Percentiles rank a stretch among this genome's conserved stretches.
Evolutionary conservation across 345 rosid genomes (phyloP).

Genomic region (Nephelium lappaceum): DNA sequence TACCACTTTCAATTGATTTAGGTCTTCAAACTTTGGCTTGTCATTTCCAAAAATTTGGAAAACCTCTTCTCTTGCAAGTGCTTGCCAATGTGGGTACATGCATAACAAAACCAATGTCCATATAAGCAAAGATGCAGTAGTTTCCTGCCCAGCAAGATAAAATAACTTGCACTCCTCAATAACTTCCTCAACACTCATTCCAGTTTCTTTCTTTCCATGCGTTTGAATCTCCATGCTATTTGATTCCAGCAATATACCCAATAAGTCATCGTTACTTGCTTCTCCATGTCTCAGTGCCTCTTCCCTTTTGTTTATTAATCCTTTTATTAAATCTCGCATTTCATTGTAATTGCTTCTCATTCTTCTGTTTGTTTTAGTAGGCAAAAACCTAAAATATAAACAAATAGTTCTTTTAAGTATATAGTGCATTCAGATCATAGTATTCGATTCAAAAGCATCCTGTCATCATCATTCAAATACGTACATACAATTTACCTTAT

Average conservation of each 20-base stretch:
- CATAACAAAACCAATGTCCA: conserved; percentile 70
- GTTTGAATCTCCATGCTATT: conserved; percentile 28
- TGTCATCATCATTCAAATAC: too few species aligned
- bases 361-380: conserved; percentile 34
- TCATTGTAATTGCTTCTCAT: conserved; percentile 33
- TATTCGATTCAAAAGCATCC: too few species aligned
- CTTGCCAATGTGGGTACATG: conserved; percentile 64
- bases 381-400: conserved; percentile 34
- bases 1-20: conserved; percentile 57
- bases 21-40: conserved; percentile 35
- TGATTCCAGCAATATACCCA: conserved; percentile 49
- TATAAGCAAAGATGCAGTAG: conserved; percentile 61
- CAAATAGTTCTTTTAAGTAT: too few species aligned
- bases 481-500: too few species aligned
- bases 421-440: too few species aligned
- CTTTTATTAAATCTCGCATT: conserved; percentile 31
- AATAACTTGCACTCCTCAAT: conserved; percentile 75
- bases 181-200: conserved; percentile 53
- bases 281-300: conserved; percentile 38
- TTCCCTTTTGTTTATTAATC: conserved; percentile 39
- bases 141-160: conserved; percentile 73
- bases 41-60: conserved; percentile 45
- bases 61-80: conserved; percentile 67
- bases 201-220: conserved; percentile 22
- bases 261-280: conserved; percentile 35